Percentiles rank a stretch among this genome's conserved stretches.
phyloP scores from a whole-genome alignment of 2,329 filamentous ascomycete genomes.

The Penicillium sp. region DNA sequence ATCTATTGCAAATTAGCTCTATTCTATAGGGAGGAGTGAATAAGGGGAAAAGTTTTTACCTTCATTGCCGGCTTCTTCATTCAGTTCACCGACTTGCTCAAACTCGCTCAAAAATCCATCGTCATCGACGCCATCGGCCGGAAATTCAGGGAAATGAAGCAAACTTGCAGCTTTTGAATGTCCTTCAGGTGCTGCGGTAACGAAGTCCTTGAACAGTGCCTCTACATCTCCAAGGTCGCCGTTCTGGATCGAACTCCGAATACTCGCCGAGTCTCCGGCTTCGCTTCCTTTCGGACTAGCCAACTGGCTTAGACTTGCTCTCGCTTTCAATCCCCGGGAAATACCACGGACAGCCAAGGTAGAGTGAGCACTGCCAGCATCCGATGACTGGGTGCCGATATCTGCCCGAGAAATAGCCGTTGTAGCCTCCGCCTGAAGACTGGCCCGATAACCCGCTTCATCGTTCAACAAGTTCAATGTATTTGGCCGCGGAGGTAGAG shows the following conservation, averaged over 20 bases:
- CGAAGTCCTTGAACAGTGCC: conserved; percentile 71
- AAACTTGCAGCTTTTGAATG: conserved; percentile 37
- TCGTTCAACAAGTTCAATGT: conserved; percentile 36
- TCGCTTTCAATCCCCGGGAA: conserved; percentile 30
- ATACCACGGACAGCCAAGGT: conserved; percentile 46
- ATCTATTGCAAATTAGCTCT: conserved; percentile 23
- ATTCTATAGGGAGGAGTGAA: background rate
- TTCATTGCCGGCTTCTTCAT: conserved; percentile 53
- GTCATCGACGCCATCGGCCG: conserved; percentile 52
- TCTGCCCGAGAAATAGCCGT: conserved; percentile 80
- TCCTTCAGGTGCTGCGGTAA: conserved; percentile 42
- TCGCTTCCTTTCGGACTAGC: conserved; percentile 49
- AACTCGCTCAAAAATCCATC: conserved; percentile 71
- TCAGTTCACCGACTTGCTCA: conserved; percentile 60
- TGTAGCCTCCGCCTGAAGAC: conserved; percentile 62
- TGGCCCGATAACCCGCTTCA: conserved; percentile 31
- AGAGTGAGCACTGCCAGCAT: conserved; percentile 63
- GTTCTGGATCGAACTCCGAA: conserved; percentile 51
- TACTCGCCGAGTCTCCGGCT: conserved; percentile 47
- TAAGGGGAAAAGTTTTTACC: conserved; percentile 34
- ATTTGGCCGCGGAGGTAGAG: conserved; percentile 46
- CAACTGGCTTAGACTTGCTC: conserved; percentile 40
- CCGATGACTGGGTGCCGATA: conserved; percentile 69
- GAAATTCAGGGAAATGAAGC: conserved; percentile 34
- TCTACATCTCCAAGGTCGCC: conserved; percentile 66